Base-by-base conservation (phyloP, 2,329 filamentous ascomycete species). In the Nigrospora osmanthi region DNA sequence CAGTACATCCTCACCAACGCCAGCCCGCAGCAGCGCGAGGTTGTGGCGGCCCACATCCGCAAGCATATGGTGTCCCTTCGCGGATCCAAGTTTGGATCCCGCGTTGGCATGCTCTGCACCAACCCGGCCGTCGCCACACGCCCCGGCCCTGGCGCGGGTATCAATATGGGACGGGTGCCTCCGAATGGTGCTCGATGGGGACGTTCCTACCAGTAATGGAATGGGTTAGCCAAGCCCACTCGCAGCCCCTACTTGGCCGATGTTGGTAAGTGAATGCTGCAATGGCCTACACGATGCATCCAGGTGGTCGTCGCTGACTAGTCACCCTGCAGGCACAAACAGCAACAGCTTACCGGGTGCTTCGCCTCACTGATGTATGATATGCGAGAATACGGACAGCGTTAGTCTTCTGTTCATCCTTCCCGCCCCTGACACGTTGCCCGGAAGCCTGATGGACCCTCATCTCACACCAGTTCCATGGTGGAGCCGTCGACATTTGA, bases 21-120 rank as follows among this genome's bases (percentile, higher is more conserved):
- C 49, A 81, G 83, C 47, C 74, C 85, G 44, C 89, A 94, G 63
- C 93, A 97, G 63, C 87, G 89, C 47, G 94, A 98, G 62, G 73
- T 95, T 52, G 93, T 98, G 52, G 89, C 90, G 40, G 83, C 83
- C 46, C 93, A 98, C 61, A 95, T 98, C 57, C 86, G 89, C 56
- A 97, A 97, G 78, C 93, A 98, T 67, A 98, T 98, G 93, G 93
- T 98, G 10, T 98, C 93, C 46, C 85, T 98, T 40, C 87, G 93
- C 49, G 93, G 93, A 46, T 97, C 93, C 60, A 98, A 98, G 67
- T 98, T 97, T 63, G 93, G 93, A 49, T 98, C 93, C 48, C 88
- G 93, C 47, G 93, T 98, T 50, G 93, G 93, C 31, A 97, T 98
- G 91, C 85, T 98, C 44, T 98, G 94, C 72, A 95, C 89, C 69